Conservation (phyloP, 805 yeast species). For the Monosporozyma aquatica region DNA sequence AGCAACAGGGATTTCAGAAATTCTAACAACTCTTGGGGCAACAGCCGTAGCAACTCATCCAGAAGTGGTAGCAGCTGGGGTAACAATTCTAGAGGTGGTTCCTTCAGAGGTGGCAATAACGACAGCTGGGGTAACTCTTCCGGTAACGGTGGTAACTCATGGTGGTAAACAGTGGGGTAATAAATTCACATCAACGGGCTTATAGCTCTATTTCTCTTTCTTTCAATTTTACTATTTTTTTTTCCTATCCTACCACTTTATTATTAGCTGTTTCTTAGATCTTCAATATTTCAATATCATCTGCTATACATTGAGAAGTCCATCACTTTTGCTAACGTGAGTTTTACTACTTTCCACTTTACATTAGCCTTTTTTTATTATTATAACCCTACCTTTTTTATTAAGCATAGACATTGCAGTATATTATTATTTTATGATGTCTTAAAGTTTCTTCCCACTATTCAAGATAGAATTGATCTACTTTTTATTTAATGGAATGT, state of each 20-base stretch:
- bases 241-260: conserved; percentile 1
- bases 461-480: conserved; percentile 1
- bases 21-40: conserved; percentile 23
- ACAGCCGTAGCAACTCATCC: conserved; percentile 27
- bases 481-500: conserved; percentile 1
- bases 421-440: not conserved
- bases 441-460: not conserved
- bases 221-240: not conserved
- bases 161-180: conserved; percentile 2
- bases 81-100: conserved; percentile 22
- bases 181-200: not conserved
- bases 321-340: too few relatives aligned
- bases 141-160: not conserved
- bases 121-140: conserved; percentile 22
- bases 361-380: conserved; percentile 1
- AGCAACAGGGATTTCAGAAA: conserved; percentile 47
- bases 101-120: conserved; percentile 28
- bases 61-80: conserved; percentile 8
- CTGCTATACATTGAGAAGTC: conserved; percentile 1
- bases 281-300: conserved; percentile 2
- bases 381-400: conserved; percentile 4
- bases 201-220: not conserved
- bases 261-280: conserved; percentile 1
- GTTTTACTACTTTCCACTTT: not conserved
- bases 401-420: conserved; percentile 1